Evolutionary conservation across 1,284 basidiomycete species (phyloP), one percentile per base, ranked within the genome.

Genomic region (Neolentinus lepideus): DNA sequence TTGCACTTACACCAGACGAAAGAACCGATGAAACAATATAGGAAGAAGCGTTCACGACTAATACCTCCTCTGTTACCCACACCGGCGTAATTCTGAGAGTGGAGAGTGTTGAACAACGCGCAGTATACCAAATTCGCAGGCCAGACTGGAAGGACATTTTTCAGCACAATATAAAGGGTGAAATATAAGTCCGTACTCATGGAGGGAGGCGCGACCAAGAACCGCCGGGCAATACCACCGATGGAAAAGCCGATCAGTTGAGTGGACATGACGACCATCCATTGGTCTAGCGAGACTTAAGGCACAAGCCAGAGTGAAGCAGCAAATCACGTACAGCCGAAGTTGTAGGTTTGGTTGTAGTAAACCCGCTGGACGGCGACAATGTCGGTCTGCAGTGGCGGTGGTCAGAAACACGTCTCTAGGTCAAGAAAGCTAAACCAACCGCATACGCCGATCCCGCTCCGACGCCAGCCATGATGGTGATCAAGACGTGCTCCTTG

Each of bases 401-500:
- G 47, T 29, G 21, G 29, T 31, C 29, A 31, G 29, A 6, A 29
- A 50, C 27, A 9, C n/a, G 11, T 16, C n/a, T 6, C 6, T 6
- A 22, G 3, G 6, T 8, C 12, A 50, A 16, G 29, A 22, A 10
- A 50, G 27, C 4, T 8, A 26, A 6, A 26, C 47, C 3, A 6
- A 50, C 47, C 1, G 82, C 83, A 62, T 86, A 87, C 1, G 85
- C 83, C 52, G 75, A 75, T 27, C 73, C 72, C 12, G 75, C 73
- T 33, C 78, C 79, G 24, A 84, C 82, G 59, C 78, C 84, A n/a
- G 86, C 84, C 86, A 92, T 92, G 65, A 92, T 74, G 2, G 87
- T 82, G 14, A 29, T 22, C n/a, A 50, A 29, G 47, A 50, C 47
- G 60, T 73, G 71, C 59, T 75, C 72, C 59, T 74, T 74, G 46